A percentile compares a stretch with the other conserved stretches of the same genome.
phyloP scores from a whole-genome alignment of 1,284 basidiomycete species.

The Fereydounia khargensis region DNA sequence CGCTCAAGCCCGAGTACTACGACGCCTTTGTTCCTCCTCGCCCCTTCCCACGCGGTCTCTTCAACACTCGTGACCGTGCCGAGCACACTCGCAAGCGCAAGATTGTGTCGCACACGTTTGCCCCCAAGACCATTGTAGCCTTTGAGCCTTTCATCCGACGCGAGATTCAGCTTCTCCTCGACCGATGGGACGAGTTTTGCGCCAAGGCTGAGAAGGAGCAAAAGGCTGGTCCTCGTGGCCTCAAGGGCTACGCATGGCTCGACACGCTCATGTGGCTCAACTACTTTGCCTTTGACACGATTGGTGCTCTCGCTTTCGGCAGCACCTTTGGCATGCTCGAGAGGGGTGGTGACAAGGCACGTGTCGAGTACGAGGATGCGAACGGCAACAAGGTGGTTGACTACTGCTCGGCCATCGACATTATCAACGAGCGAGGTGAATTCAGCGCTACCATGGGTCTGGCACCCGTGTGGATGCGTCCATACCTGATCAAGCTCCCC shows the following conservation, averaged over 20 bases:
- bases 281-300: constrained; percentile 72
- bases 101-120: constrained; percentile 79
- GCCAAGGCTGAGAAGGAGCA: constrained; percentile 29
- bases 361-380: constrained; percentile 60
- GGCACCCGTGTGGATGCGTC: constrained; percentile 65
- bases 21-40: constrained; percentile 67
- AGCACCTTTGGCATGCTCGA: constrained; percentile 80
- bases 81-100: constrained; percentile 87
- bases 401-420: constrained; percentile 76
- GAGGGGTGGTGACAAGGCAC: constrained; percentile 71
- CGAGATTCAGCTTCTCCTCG: constrained; percentile 43
- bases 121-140: constrained; percentile 59
- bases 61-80: constrained; percentile 77
- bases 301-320: constrained; percentile 54
- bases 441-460: constrained; percentile 80
- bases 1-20: constrained; percentile 63
- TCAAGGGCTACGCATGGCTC: constrained; percentile 46
- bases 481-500: constrained; percentile 37
- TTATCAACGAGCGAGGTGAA: constrained; percentile 85
- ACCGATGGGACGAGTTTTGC: constrained; percentile 47
- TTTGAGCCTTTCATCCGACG: constrained; percentile 51
- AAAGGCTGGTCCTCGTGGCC: constrained; percentile 29
- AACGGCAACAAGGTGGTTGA: constrained; percentile 59
- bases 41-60: constrained; percentile 62
- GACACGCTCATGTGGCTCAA: constrained; percentile 66